Percentiles rank a stretch among this genome's conserved stretches.
phyloP scores from a whole-genome alignment of 306 rosid genomes.

The Vachellia pachyceras region DNA sequence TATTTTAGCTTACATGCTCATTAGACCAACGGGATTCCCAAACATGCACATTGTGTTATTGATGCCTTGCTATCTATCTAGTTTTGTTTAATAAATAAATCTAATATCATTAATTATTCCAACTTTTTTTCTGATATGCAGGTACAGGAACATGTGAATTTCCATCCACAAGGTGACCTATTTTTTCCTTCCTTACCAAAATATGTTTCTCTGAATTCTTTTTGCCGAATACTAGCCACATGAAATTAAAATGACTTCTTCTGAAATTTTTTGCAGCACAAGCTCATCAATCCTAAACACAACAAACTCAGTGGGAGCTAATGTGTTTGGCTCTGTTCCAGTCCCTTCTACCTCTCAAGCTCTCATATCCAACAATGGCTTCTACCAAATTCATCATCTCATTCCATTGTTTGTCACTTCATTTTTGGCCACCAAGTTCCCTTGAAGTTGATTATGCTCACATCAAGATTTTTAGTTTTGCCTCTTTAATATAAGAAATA shows the following conservation, averaged over 20 bases:
- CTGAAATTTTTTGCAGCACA: conserved; percentile 54
- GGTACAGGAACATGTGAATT: conserved; percentile 77
- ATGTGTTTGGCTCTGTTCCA: conserved; percentile 83
- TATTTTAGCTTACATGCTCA: too few species aligned
- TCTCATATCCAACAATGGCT: conserved; percentile 31
- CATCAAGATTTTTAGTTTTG: conserved; percentile 26
- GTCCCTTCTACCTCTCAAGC: conserved; percentile 55
- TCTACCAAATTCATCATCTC: conserved; percentile 37
- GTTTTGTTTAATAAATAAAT: background rate
- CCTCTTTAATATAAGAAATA: background rate
- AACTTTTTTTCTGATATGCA: conserved; percentile 33
- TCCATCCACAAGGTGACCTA: conserved; percentile 71
- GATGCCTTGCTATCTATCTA: too few species aligned
- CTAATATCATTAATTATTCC: background rate
- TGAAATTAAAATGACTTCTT: background rate
- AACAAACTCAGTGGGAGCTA: conserved; percentile 82
- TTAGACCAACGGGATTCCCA: too few species aligned
- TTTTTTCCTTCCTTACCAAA: background rate
- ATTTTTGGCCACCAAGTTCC: conserved; percentile 29
- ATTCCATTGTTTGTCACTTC: conserved; percentile 43
- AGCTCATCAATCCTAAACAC: conserved; percentile 79
- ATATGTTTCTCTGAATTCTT: too few species aligned
- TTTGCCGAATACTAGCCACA: too few species aligned
- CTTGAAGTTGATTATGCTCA: conserved; percentile 20
- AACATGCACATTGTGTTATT: too few species aligned